Evolutionary conservation across 139 green algal genomes (phyloP), one percentile per base, ranked within the genome.

Genomic region (Coccomyxa sp.): DNA sequence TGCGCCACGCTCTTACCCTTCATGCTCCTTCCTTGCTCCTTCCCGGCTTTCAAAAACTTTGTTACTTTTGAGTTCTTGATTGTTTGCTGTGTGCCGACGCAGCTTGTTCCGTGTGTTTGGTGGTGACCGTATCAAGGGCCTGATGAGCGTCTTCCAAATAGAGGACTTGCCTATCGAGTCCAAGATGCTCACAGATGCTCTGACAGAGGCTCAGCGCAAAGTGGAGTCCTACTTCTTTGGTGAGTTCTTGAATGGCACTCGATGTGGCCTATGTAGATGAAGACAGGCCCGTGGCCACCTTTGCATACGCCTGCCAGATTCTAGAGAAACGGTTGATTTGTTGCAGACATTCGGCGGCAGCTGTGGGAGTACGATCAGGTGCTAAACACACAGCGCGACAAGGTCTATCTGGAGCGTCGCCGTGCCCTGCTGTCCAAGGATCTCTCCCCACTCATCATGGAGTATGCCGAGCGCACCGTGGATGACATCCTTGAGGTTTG

Each of bases 351-450:
- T 82, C 92, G 97, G 81, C 97, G 97, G 91, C 92, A 96, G 86
- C 93, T 99, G 77, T 98, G 98, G 81, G 96, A 99, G 82, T 99
- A 99, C 85, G 96, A 99, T 87, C 89, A 98, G 88, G 96, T 99
- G 83, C 89, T 99, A 25, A 99, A 99, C 94, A 98, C 93, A 14
- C 97, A 99, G 92, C 91, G 96, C 66, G 95, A 98, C 82, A 94
- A 95, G 82, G 88, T 99, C 27, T 99, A 99, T 86, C 82, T 87
- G 0, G 95, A 98, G 86, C 90, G 97, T 21, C 85, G 95, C 13
- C 85, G 88, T 7, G 95, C 95, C 13, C 92, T 99, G 77, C 86
- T 95, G 81, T 85, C 92, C 13, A 59, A 84, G 13, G 84, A 93
- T 79, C 90, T 99, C 58, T 83, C 83, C 10, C 76, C 85, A 18